phyloP scores from a whole-genome alignment of 2,329 filamentous ascomycete species.

The Macrophomina phaseolina region DNA sequence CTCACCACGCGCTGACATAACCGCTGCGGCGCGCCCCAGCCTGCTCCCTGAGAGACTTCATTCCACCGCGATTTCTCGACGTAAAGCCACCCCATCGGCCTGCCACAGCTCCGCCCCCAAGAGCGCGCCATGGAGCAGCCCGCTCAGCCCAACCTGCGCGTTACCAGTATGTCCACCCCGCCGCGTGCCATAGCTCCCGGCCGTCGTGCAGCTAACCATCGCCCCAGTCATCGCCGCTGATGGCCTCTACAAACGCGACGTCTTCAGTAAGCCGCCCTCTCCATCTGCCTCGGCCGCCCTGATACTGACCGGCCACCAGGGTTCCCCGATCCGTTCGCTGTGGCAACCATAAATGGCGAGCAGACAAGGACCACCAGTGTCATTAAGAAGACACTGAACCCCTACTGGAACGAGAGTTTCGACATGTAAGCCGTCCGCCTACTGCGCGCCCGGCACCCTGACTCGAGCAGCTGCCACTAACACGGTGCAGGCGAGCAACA shows the following conservation, averaged over 20 bases:
- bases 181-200: conserved; percentile 23
- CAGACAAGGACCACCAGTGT: conserved; percentile 98
- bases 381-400: conserved; percentile 96
- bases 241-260: conserved; percentile 98
- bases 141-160: conserved; percentile 78
- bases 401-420: conserved; percentile 99
- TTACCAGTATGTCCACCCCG: conserved; percentile 74
- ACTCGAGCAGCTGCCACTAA: conserved; percentile 34
- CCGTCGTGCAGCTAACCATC: conserved; percentile 35
- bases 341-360: conserved; percentile 95
- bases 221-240: conserved; percentile 92
- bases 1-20: conserved; percentile 27
- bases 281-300: conserved; percentile 23
- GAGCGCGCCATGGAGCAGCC: conserved; percentile 50
- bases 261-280: conserved; percentile 77
- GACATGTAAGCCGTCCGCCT: conserved; percentile 74
- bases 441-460: conserved; percentile 27
- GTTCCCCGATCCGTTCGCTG: conserved; percentile 96
- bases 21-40: conserved; percentile 22
- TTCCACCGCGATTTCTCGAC: not conserved
- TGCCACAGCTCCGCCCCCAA: not conserved
- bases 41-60: conserved; percentile 24
- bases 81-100: not conserved
- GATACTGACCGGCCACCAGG: conserved; percentile 61
- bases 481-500: conserved; percentile 73